These are phyloP conservation scores for Metschnikowia orientalis DNA, from an alignment of 805 yeast species.

Conservation along the genomic window DNA sequence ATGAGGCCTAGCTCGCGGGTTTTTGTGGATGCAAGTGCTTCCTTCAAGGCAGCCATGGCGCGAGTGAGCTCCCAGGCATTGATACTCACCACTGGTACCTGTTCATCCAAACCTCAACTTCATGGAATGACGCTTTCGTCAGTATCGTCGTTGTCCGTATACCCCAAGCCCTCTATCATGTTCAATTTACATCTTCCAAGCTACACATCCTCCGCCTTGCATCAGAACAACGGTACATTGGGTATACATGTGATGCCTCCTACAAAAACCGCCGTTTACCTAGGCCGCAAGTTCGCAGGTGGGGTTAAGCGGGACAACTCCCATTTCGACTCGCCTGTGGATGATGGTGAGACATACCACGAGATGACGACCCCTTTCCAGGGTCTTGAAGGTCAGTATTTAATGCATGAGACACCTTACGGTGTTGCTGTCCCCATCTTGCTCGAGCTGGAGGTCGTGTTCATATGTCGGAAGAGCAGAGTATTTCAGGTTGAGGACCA, in stretches of 20 bases:
- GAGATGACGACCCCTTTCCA: slow-evolving; percentile 56
- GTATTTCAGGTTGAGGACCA: slow-evolving; percentile 71
- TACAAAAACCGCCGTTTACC: slow-evolving; percentile 42
- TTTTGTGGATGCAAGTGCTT: too few relatives aligned
- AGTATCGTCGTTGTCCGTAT: slow-evolving; percentile 73
- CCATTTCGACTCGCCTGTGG: slow-evolving; percentile 11
- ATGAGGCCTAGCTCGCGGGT: slow-evolving; percentile 1
- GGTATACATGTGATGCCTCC: slow-evolving; percentile 80
- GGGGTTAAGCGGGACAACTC: slow-evolving; percentile 48
- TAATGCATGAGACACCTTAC: slow-evolving; percentile 16
- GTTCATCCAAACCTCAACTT: slow-evolving; percentile 14
- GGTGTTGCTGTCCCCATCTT: slow-evolving; percentile 50
- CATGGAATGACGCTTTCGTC: slow-evolving; percentile 87
- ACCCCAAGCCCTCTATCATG: slow-evolving; percentile 74
- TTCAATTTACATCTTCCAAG: slow-evolving; percentile 88
- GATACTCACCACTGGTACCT: slow-evolving; percentile 34
- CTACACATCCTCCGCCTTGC: slow-evolving; percentile 64
- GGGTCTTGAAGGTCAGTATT: slow-evolving; percentile 23
- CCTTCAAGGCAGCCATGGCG: slow-evolving; percentile 33
- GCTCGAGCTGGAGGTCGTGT: slow-evolving; percentile 51
- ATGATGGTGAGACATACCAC: slow-evolving; percentile 36
- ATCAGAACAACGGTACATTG: slow-evolving; percentile 44
- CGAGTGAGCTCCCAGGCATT: slow-evolving; percentile 40
- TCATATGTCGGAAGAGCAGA: slow-evolving; percentile 55
- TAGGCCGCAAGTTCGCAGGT: slow-evolving; percentile 63